These are phyloP conservation scores for Phytophthora pluvialis DNA, from an alignment of 352 stramenopile genomes.

Conservation along the genomic window DNA sequence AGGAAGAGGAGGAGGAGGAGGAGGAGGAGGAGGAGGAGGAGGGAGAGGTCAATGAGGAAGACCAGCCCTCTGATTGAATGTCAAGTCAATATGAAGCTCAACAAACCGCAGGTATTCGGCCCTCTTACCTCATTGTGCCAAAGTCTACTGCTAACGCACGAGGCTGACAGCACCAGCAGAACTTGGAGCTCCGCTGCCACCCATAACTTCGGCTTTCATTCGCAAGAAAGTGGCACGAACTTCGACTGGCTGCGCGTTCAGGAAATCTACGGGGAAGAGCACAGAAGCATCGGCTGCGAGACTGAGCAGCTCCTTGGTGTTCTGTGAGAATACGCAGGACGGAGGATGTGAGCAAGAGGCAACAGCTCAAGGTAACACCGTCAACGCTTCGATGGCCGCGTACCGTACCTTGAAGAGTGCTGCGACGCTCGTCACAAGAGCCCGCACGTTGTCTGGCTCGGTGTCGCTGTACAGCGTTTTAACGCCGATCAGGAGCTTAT, in stretches of 20 bases:
- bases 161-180: neutral
- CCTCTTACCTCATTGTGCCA: neutral
- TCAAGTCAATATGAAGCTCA: slow-evolving; percentile 24
- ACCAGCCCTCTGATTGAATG: slow-evolving; percentile 28
- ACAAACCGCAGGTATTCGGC: neutral
- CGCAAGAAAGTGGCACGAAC: slow-evolving; percentile 67
- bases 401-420: slow-evolving; percentile 80
- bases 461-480: slow-evolving; percentile 81
- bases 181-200: slow-evolving; percentile 16
- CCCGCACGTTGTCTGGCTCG: slow-evolving; percentile 69
- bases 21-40: neutral
- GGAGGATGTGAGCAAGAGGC: slow-evolving; percentile 11
- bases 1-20: too few relatives aligned
- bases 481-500: slow-evolving; percentile 69
- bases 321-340: slow-evolving; percentile 33
- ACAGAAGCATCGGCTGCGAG: slow-evolving; percentile 74
- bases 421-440: slow-evolving; percentile 61
- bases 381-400: neutral
- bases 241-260: slow-evolving; percentile 65
- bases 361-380: neutral
- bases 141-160: slow-evolving; percentile 15
- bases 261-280: slow-evolving; percentile 84
- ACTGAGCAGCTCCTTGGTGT: slow-evolving; percentile 87
- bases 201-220: slow-evolving; percentile 58
- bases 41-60: slow-evolving; percentile 11